Evolutionary conservation across 768 basidiomycete genomes (phyloP), one percentile per base, ranked within the genome.

Genomic region (Tulasnella sp.): DNA sequence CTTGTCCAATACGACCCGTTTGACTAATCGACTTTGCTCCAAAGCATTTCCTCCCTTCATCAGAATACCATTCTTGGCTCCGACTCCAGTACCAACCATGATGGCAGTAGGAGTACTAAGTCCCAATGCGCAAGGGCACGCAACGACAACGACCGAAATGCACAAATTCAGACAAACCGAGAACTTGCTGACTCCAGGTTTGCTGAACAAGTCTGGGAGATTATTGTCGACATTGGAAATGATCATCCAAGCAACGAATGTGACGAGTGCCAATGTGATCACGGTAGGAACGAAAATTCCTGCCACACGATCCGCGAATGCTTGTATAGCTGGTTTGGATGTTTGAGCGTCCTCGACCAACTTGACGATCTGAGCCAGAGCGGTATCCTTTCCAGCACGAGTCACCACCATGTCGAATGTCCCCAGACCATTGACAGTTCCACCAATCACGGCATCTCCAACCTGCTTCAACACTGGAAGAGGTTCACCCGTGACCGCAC

Each of bases 301-400:
- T 0, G 95, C 93, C 37, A 95, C 80, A 47, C 74, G 78, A 66
- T 99, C 95, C 3, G 91, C 91, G 65, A 96, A 95, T 3, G 85
- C 87, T 62, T 99, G 95, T 56, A 99, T 96, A 8, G 95, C 95
- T 2, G 95, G 93, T 64, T 98, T 98, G 53, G 82, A 85, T 3
- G 92, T 98, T 67, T 98, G 95, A 1, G 95, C 95, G 35, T 98
- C 91, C 62, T 98, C 92, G 56, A 99, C 95, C 48, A 98, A 80
- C 58, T 80, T 80, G 54, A 98, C 93, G 56, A 99, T 96, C 67
- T 98, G 95, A 3, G 91, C 77, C 8, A 99, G 74, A 0, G 95
- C 91, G 0, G 95, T 96, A 62, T 99, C 91, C 60, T 89, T 85
- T 33, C 95, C 95, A 3, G 95, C 91, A 10, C 91, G 83, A 1